phyloP scores from a whole-genome alignment of 768 basidiomycete genomes.

The Sarcomyxa edulis region DNA sequence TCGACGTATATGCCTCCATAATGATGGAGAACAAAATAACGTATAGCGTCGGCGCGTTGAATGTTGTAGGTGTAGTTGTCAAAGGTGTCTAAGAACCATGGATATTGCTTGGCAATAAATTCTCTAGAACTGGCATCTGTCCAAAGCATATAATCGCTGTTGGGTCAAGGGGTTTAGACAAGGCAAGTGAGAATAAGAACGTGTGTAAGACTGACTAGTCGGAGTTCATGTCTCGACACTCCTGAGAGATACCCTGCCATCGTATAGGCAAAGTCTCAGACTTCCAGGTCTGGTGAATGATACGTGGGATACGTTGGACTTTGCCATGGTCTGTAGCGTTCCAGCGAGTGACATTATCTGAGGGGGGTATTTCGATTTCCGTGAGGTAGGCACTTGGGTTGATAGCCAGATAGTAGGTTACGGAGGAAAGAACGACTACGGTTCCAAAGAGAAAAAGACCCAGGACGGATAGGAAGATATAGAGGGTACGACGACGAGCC shows the following conservation, averaged over 20 bases:
- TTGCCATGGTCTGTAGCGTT: constrained; percentile 57
- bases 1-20: constrained; percentile 97
- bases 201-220: constrained; percentile 74
- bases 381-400: constrained; percentile 73
- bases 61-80: constrained; percentile 89
- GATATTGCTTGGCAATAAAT: constrained; percentile 84
- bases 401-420: constrained; percentile 87
- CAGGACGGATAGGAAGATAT: constrained; percentile 44
- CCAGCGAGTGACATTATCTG: constrained; percentile 51
- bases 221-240: constrained; percentile 86
- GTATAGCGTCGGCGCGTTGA: constrained; percentile 95
- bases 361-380: constrained; percentile 66
- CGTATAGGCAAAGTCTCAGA: constrained; percentile 74
- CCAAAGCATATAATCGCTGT: constrained; percentile 95
- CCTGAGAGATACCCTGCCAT: constrained; percentile 79
- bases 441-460: constrained; percentile 83
- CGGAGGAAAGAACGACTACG: constrained; percentile 84
- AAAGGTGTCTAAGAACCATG: constrained; percentile 92
- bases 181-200: constrained; percentile 9
- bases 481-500: constrained; percentile 40
- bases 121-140: constrained; percentile 87
- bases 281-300: constrained; percentile 99
- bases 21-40: constrained; percentile 95
- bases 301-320: constrained; percentile 79
- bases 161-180: constrained; percentile 11